A percentile compares a stretch with the other conserved stretches of the same genome.
phyloP scores from a whole-genome alignment of 1,284 basidiomycete genomes.

The Leccinum pallidistipes region DNA sequence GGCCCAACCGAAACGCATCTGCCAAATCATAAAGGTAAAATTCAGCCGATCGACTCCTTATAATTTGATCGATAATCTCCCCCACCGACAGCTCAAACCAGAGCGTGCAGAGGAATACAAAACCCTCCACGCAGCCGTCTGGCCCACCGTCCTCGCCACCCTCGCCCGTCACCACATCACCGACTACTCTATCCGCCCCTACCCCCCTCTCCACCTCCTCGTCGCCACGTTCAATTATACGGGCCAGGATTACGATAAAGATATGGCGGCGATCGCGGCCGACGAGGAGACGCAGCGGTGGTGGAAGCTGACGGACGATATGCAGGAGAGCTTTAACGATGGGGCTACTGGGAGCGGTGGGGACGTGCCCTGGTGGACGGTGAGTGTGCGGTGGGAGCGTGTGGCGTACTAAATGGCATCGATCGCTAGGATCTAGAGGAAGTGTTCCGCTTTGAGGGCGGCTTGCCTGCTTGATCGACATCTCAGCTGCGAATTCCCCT shows the following conservation, averaged over 20 bases:
- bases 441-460: conserved; percentile 70
- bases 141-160: conserved; percentile 71
- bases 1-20: conserved; percentile 58
- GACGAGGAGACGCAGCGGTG: conserved; percentile 70
- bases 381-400: conserved; percentile 28
- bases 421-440: conserved; percentile 55
- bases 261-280: conserved; percentile 65
- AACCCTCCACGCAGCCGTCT: conserved; percentile 62
- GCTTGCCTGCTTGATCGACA: conserved; percentile 8
- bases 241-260: conserved; percentile 59
- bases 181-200: conserved; percentile 78
- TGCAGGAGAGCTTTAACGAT: conserved; percentile 75
- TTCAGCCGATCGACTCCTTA: neutral
- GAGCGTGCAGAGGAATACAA: conserved; percentile 67
- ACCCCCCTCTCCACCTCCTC: conserved; percentile 61
- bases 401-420: conserved; percentile 5
- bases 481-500: neutral
- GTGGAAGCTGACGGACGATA: conserved; percentile 76
- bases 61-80: neutral
- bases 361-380: conserved; percentile 72
- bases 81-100: conserved; percentile 54
- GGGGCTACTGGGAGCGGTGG: conserved; percentile 69
- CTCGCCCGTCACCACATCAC: conserved; percentile 66
- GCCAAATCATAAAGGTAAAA: conserved; percentile 68
- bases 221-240: conserved; percentile 71